phyloP scores from a whole-genome alignment of 1,284 basidiomycete species.

The Entoloma clypeatum region DNA sequence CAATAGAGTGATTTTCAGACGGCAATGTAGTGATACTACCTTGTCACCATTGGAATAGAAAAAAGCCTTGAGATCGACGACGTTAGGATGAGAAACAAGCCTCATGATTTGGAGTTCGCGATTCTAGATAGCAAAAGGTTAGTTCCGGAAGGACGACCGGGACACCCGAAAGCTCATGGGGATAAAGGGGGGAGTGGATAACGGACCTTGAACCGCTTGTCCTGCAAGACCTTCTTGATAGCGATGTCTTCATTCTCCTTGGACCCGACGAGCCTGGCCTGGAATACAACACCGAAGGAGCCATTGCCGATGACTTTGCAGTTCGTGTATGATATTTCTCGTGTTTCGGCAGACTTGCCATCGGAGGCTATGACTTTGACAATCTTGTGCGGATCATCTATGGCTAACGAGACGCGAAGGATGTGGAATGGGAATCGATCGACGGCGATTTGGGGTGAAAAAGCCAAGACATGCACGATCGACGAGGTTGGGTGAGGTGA shows the following conservation, averaged over 20 bases:
- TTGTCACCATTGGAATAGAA: conserved; percentile 99
- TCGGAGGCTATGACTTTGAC: conserved; percentile 94
- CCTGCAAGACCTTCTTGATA: conserved; percentile 99
- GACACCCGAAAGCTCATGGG: conserved; percentile 9
- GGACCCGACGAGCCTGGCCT: conserved; percentile 67
- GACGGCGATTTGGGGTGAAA: conserved; percentile 28
- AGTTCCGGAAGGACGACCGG: conserved; percentile 6
- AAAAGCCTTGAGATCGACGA: conserved; percentile 96
- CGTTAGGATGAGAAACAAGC: conserved; percentile 95
- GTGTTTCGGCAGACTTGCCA: conserved; percentile 88
- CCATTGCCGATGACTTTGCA: conserved; percentile 99
- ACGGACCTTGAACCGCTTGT: conserved; percentile 98
- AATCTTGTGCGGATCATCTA: conserved; percentile 94
- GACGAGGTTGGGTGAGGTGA: conserved; percentile 13
- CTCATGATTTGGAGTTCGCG: conserved; percentile 99
- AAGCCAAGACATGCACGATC: conserved; percentile 12
- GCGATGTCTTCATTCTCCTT: conserved; percentile 85
- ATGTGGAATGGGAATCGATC: conserved; percentile 31
- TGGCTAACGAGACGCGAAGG: conserved; percentile 42
- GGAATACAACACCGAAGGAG: conserved; percentile 98
- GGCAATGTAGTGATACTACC: conserved; percentile 42
- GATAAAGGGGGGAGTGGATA: conserved; percentile 20
- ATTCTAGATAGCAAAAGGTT: conserved; percentile 58
- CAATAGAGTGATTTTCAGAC: conserved; percentile 15
- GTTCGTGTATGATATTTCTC: conserved; percentile 91